Evolutionary conservation across 1,139 yeast species (phyloP), one percentile per base, ranked within the genome.

Genomic region (Entelexis sorbosivorans): DNA sequence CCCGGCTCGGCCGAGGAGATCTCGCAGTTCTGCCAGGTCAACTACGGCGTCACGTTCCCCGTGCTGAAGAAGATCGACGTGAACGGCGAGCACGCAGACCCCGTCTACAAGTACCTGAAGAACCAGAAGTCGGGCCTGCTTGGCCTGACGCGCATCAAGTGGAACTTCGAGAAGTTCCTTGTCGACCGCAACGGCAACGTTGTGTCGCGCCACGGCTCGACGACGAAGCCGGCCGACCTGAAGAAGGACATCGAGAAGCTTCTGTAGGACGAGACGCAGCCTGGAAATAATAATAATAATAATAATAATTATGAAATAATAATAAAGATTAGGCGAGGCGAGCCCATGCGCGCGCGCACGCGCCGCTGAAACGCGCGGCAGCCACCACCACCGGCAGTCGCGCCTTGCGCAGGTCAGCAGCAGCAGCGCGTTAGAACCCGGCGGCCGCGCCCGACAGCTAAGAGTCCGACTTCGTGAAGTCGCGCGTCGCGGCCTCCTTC

Each of bases 141-240:
- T 45, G 95, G 95, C 20, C 79, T 87, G 66, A 75, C 73, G 56
- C 89, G 95, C 32, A 76, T 89, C 61, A 80, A 85, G 66, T 91
- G 97, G 98, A 91, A 91, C 72, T 91, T 89, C 66, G 97, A 89
- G 68, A 91, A 91, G 73, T 91, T 91, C 71, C 62, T 91, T 49
- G 66, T 91, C 50, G 81, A 81, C 65, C 75, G 75, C 62, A 62
- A 78, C 3, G 98, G 98, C 47, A 65, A 76, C 1, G 96, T 88
- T 42, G 78, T 76, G 45, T 74, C 72, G 52, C 77, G 98, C 64
- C 85, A 73, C 67, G 75, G 80, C 11, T 78, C 93, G 9, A 69
- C 78, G 52, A 78, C 84, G 38, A 74, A 80, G 49, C 98, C 98
- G 32, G 63, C 70, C 43, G 69, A 73, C 28, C 65, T 84, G 44